Conservation (phyloP, 2,329 filamentous ascomycete genomes). For the Sclerotinia borealis region DNA sequence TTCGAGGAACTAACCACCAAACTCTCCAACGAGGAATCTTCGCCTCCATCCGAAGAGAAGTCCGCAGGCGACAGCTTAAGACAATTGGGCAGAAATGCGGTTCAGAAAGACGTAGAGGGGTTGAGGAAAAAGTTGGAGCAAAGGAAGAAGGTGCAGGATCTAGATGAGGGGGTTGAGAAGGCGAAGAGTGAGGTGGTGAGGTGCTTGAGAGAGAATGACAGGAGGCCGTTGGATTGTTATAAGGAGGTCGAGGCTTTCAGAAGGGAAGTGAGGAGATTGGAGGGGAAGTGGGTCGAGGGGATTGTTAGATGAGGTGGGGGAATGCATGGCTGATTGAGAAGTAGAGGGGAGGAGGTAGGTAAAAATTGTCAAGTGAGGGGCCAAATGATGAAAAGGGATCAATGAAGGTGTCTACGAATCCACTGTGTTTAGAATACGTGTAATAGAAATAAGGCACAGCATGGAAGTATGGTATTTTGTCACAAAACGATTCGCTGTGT, state of each 20-base stretch:
- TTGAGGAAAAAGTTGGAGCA: constrained; percentile 54
- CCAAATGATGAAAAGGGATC: neutral
- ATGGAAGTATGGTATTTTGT: neutral
- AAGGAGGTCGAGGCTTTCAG: constrained; percentile 88
- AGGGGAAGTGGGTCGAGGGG: constrained; percentile 82
- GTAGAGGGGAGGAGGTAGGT: neutral
- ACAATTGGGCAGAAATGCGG: constrained; percentile 39
- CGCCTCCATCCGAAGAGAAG: constrained; percentile 14
- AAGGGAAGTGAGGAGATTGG: constrained; percentile 77
- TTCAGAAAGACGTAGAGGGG: constrained; percentile 54
- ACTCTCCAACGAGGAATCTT: constrained; percentile 37
- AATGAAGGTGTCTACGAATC: neutral
- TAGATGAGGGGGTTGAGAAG: constrained; percentile 66
- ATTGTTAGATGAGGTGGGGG: constrained; percentile 44
- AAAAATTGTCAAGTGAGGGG: neutral
- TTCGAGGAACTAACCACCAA: constrained; percentile 65
- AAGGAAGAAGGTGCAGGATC: constrained; percentile 58
- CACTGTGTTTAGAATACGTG: constrained; percentile 15
- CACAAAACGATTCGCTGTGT: neutral
- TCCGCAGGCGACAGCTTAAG: constrained; percentile 31
- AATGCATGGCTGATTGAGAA: neutral
- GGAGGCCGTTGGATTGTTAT: constrained; percentile 89
- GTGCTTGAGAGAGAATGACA: constrained; percentile 78
- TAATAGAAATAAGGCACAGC: constrained; percentile 11
- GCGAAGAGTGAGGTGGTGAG: constrained; percentile 71